phyloP scores from a whole-genome alignment of 805 yeast species.

The Yamadazyma takamatsuzukensis region DNA sequence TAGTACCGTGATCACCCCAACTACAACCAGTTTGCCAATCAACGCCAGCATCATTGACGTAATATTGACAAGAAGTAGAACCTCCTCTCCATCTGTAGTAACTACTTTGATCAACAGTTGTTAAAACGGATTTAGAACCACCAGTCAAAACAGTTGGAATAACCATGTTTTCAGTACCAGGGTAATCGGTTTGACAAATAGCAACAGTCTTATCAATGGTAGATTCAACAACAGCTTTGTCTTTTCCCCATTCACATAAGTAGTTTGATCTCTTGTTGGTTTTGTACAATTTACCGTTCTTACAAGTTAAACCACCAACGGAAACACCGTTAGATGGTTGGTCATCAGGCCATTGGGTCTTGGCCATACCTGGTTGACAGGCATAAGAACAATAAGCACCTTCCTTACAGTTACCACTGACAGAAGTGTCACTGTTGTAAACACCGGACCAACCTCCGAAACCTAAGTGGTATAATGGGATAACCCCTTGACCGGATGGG shows the following conservation, averaged over 20 bases:
- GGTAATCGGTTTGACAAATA: slow-evolving; percentile 75
- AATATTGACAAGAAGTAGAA: slow-evolving; percentile 67
- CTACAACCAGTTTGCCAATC: slow-evolving; percentile 63
- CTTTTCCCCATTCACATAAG: slow-evolving; percentile 64
- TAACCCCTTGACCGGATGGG: slow-evolving; percentile 75
- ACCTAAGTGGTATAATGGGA: slow-evolving; percentile 41
- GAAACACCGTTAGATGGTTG: slow-evolving; percentile 70
- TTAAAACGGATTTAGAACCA: slow-evolving; percentile 47
- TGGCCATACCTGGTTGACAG: slow-evolving; percentile 76
- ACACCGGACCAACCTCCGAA: slow-evolving; percentile 45
- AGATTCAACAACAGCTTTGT: slow-evolving; percentile 52
- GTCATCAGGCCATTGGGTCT: slow-evolving; percentile 71
- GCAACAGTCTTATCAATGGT: slow-evolving; percentile 52
- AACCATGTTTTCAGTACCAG: slow-evolving; percentile 80
- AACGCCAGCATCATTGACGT: slow-evolving; percentile 76
- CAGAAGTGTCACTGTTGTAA: slow-evolving; percentile 45
- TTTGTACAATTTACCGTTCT: slow-evolving; percentile 58
- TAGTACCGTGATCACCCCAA: slow-evolving; percentile 61
- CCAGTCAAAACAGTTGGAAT: slow-evolving; percentile 63
- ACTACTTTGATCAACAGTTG: slow-evolving; percentile 57
- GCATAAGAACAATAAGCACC: slow-evolving; percentile 76
- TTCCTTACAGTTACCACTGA: slow-evolving; percentile 47
- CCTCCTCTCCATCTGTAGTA: slow-evolving; percentile 64
- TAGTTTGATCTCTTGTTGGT: slow-evolving; percentile 47
- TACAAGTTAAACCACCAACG: slow-evolving; percentile 68